A percentile compares a stretch with the other conserved stretches of the same genome.
These are phyloP conservation scores for Brettanomyces custersianus DNA, from an alignment of 805 yeast genomes.

Conservation along the genomic window DNA sequence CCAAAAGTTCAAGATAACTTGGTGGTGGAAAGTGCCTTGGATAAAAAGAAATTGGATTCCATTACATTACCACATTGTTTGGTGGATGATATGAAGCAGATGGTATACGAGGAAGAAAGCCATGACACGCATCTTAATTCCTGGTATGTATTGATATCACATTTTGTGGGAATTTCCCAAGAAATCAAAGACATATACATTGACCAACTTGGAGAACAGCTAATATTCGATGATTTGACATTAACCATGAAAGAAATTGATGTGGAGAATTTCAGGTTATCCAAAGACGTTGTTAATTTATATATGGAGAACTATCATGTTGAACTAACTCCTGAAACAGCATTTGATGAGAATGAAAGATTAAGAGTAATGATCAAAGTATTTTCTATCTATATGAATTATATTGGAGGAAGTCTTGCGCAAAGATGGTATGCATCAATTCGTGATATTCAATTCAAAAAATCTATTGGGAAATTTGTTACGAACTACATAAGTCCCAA, in stretches of 20 bases:
- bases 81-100: constrained; percentile 23
- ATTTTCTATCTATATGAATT: constrained; percentile 38
- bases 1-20: constrained; percentile 43
- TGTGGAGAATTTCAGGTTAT: constrained; percentile 17
- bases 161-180: constrained; percentile 58
- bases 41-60: constrained; percentile 27
- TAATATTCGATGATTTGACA: constrained; percentile 42
- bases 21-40: constrained; percentile 54
- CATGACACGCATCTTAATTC: constrained; percentile 46
- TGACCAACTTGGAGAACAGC: constrained; percentile 42
- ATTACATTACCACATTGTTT: constrained; percentile 34
- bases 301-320: constrained; percentile 20
- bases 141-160: constrained; percentile 56
- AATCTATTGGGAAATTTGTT: constrained; percentile 54
- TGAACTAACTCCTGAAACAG: constrained; percentile 4
- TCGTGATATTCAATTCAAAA: constrained; percentile 57
- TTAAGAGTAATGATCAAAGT: constrained; percentile 38
- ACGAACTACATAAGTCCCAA: constrained; percentile 53
- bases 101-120: constrained; percentile 32
- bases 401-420: constrained; percentile 51
- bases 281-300: constrained; percentile 12
- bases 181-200: constrained; percentile 54
- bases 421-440: constrained; percentile 66
- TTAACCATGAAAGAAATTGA: constrained; percentile 49
- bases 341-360: constrained; percentile 23